Base-by-base conservation (phyloP, 306 rosid genomes). In the Cucumis melo region DNA sequence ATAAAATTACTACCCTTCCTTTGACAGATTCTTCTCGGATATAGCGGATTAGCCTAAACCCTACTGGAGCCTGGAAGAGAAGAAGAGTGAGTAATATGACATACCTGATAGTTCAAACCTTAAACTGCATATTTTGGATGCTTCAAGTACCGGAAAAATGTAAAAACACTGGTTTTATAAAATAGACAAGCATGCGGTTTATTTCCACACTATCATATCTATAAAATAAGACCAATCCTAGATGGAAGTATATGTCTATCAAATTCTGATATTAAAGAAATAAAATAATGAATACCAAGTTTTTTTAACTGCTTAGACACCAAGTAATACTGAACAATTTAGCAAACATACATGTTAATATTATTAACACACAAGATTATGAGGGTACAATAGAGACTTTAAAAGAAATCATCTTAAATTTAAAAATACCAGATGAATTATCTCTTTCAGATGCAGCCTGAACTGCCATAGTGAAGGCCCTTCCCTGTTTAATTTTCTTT, bases 41-140 rank as follows among this genome's bases (percentile, higher is more conserved):
- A 74, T 89, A 83, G 59, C 86, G 88, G 91, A 88, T 86, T 54
- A 93, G 84, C 67, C 98, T 93, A 67, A 78, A 68, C 72, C 94
- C 94, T 19, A 90, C 85, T 9, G 98, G 98, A 83, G 91, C 94
- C 98, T 93, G 78, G 17, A 54, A 89, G 77, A 83, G 77, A 71
- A 82, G 77, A 20, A 17, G 27, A 29, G 44, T 41, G 84, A 46
- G 56, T 0, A 21, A 63, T 76, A 54, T 66, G 65, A 58, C 80
- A 75, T 64, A 79, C 78, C 56, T 70, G 38, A 44, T 70, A 21
- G 20, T 70, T 70, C 38, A 70, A 70, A 32, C 5, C 17, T 68
- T 20, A 21, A 44, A 42, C 39, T 70, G 36, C 57, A 21, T 21
- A 10, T 23, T 21, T 21, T 34, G 10, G 29, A 74, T 20, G 32